Conservation (phyloP, 2,329 filamentous ascomycete genomes). For the Fusarium virguliforme region DNA sequence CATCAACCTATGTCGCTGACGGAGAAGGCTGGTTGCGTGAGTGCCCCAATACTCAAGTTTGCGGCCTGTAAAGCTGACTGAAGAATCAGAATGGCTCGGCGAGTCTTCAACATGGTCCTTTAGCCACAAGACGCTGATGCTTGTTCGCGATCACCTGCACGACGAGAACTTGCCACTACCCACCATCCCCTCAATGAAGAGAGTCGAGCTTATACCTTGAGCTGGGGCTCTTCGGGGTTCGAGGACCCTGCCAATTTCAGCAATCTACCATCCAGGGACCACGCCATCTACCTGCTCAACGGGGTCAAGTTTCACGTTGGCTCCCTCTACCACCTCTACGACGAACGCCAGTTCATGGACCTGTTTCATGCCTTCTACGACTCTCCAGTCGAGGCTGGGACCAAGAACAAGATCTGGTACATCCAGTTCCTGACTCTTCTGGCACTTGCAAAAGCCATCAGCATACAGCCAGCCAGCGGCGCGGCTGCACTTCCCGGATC, state of each 20-base stretch:
- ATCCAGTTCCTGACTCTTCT: not conserved
- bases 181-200: not conserved
- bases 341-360: conserved; percentile 65
- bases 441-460: not conserved
- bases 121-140: not conserved
- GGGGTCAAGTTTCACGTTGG: conserved; percentile 69
- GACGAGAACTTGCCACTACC: not conserved
- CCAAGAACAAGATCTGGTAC: not conserved
- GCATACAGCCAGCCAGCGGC: not conserved
- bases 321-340: conserved; percentile 68
- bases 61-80: not conserved
- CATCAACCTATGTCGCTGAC: not conserved
- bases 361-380: conserved; percentile 8
- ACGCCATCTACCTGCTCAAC: conserved; percentile 67
- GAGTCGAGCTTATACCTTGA: not conserved
- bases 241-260: not conserved
- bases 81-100: not conserved
- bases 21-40: not conserved
- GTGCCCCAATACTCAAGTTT: not conserved
- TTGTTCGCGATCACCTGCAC: not conserved
- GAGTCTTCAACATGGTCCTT: not conserved
- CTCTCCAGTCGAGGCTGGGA: not conserved
- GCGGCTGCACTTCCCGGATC: not conserved
- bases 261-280: conserved; percentile 64
- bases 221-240: not conserved